Conservation (phyloP, 345 rosid species). For the Barbarea vulgaris region DNA sequence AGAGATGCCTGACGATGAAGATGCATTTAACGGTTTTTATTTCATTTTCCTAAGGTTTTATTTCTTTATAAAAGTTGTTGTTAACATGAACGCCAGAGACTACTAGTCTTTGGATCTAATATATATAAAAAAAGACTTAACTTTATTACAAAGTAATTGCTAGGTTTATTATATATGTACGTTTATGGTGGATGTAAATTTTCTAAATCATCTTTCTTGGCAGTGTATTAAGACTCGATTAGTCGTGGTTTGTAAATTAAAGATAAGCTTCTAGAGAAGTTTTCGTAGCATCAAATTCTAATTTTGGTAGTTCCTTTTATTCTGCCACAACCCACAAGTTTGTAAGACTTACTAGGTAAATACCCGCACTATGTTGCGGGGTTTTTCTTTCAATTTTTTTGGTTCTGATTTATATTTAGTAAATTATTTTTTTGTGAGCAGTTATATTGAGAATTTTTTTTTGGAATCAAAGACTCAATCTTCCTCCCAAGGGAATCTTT, state of each 20-base stretch:
- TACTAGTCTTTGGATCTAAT: slow-evolving; percentile 13
- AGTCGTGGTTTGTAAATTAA: not conserved
- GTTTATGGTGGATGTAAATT: slow-evolving; percentile 25
- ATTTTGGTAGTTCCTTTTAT: not conserved
- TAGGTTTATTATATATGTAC: slow-evolving; percentile 16
- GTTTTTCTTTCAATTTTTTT: too few species aligned
- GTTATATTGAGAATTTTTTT: too few species aligned
- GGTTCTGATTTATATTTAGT: too few species aligned
- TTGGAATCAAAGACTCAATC: too few species aligned
- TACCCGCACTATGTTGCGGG: too few species aligned
- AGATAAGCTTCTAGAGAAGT: not conserved
- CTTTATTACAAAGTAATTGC: not conserved
- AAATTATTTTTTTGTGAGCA: too few species aligned
- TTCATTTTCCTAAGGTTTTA: not conserved
- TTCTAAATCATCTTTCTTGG: slow-evolving; percentile 15
- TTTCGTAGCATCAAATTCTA: not conserved
- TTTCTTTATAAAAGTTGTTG: slow-evolving; percentile 16
- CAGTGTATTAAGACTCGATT: not conserved
- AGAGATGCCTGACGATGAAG: not conserved
- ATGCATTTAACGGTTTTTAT: slow-evolving; percentile 16
- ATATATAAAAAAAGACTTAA: not conserved
- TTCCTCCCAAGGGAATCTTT: too few species aligned
- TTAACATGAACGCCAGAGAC: slow-evolving; percentile 24
- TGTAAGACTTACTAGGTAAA: too few species aligned
- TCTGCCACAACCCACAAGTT: not conserved